A percentile compares a stretch with the other conserved stretches of the same genome.
These are phyloP conservation scores for Avena atlantica DNA, from an alignment of 176 grass and related monocot genomes.

Conservation along the genomic window DNA sequence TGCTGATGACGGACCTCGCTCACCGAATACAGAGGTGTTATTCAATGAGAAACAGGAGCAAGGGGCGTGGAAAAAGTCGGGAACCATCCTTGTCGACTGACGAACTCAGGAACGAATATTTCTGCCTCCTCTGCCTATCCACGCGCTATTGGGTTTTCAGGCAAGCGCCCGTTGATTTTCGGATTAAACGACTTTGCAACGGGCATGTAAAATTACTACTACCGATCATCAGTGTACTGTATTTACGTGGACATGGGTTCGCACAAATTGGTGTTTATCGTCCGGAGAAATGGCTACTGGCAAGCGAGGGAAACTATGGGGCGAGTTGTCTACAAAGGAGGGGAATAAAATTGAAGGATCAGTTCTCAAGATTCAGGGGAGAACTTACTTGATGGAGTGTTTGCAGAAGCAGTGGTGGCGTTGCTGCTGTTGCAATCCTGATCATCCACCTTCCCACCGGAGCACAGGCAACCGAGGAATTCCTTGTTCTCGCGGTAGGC, in stretches of 20 bases:
- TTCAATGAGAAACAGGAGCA: not conserved
- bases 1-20: not conserved
- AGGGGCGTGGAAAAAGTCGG: not conserved
- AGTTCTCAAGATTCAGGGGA: not conserved
- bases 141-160: not conserved
- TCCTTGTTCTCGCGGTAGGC: not conserved
- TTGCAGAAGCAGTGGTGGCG: not conserved
- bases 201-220: not conserved
- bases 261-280: not conserved
- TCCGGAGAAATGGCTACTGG: not conserved
- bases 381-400: not conserved
- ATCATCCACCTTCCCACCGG: not conserved
- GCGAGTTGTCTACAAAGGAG: not conserved
- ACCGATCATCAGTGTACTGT: not conserved
- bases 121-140: not conserved
- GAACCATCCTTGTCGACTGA: not conserved
- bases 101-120: not conserved
- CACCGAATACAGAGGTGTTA: not conserved
- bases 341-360: not conserved
- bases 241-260: not conserved
- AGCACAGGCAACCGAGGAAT: constrained; percentile 47
- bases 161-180: not conserved
- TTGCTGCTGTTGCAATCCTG: not conserved
- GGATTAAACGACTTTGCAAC: not conserved
- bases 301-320: not conserved